These are phyloP conservation scores for Aspergillus sp. DNA, from an alignment of 2,329 filamentous ascomycete genomes.

Conservation along the genomic window DNA sequence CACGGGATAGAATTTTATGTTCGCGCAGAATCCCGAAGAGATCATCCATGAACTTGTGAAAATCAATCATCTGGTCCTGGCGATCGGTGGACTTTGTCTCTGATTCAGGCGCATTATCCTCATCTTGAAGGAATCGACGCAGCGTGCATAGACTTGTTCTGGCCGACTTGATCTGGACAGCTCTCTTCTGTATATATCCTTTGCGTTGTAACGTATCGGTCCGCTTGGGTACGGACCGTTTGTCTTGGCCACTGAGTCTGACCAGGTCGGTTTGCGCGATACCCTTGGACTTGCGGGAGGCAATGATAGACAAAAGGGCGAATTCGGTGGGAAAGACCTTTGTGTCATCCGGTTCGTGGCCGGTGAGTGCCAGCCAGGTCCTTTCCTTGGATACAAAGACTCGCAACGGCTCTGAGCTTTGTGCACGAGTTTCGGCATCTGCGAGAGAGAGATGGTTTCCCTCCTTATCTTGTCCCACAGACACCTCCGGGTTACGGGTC, in stretches of 20 bases:
- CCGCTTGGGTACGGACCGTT: conserved; percentile 61
- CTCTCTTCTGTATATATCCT: conserved; percentile 61
- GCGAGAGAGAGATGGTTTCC: conserved; percentile 41
- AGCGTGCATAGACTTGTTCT: conserved; percentile 59
- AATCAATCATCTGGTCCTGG: conserved; percentile 40
- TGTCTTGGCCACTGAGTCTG: conserved; percentile 60
- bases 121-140: conserved; percentile 43
- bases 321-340: conserved; percentile 57
- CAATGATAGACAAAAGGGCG: conserved; percentile 58
- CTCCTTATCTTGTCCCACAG: conserved; percentile 44
- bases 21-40: conserved; percentile 52
- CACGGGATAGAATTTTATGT: conserved; percentile 50
- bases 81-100: not conserved
- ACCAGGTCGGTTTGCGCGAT: conserved; percentile 59
- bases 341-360: conserved; percentile 57
- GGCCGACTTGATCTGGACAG: conserved; percentile 47
- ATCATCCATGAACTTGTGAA: conserved; percentile 49
- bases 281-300: conserved; percentile 52
- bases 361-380: conserved; percentile 60
- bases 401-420: conserved; percentile 20
- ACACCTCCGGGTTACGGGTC: conserved; percentile 55
- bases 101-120: not conserved
- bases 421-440: conserved; percentile 34
- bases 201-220: conserved; percentile 57
- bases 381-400: conserved; percentile 55